Evolutionary conservation across 1,284 basidiomycete species (phyloP).

Genomic region (Moniliella sp.): DNA sequence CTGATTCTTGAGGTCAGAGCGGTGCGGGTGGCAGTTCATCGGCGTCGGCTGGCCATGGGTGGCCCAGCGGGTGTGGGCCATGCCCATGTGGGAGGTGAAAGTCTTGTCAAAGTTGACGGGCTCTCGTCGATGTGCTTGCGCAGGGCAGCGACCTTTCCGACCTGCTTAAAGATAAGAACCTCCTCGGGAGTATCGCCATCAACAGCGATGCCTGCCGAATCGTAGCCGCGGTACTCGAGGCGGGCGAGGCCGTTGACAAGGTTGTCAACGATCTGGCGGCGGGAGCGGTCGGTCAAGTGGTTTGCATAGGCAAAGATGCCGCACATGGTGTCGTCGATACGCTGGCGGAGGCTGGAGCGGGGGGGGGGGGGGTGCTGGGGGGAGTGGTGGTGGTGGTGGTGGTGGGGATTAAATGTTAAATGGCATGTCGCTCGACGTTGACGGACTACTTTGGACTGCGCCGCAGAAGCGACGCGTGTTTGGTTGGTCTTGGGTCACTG

Average conservation of each 20-base stretch:
- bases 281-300: slow-evolving; percentile 38
- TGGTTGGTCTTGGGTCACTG: too few relatives aligned
- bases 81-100: slow-evolving; percentile 71
- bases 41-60: slow-evolving; percentile 70
- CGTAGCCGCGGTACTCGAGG: slow-evolving; percentile 94
- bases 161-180: slow-evolving; percentile 81
- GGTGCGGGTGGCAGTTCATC: slow-evolving; percentile 85
- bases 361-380: too few relatives aligned
- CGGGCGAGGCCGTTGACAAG: slow-evolving; percentile 76
- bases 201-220: slow-evolving; percentile 76
- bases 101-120: slow-evolving; percentile 59
- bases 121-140: slow-evolving; percentile 71
- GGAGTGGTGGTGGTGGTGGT: too few relatives aligned
- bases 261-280: slow-evolving; percentile 74
- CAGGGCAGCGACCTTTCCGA: slow-evolving; percentile 85
- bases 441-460: too few relatives aligned
- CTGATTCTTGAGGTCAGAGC: slow-evolving; percentile 57
- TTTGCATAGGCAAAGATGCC: slow-evolving; percentile 34
- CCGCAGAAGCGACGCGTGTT: too few relatives aligned
- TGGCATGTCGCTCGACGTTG: too few relatives aligned
- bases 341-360: too few relatives aligned
- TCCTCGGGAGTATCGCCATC: slow-evolving; percentile 67
- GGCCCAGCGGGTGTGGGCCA: slow-evolving; percentile 98
- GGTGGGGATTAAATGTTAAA: too few relatives aligned
- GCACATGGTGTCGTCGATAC: too few relatives aligned